Evolutionary conservation across 768 basidiomycete species (phyloP).

Genomic region (Auriscalpium vulgare): DNA sequence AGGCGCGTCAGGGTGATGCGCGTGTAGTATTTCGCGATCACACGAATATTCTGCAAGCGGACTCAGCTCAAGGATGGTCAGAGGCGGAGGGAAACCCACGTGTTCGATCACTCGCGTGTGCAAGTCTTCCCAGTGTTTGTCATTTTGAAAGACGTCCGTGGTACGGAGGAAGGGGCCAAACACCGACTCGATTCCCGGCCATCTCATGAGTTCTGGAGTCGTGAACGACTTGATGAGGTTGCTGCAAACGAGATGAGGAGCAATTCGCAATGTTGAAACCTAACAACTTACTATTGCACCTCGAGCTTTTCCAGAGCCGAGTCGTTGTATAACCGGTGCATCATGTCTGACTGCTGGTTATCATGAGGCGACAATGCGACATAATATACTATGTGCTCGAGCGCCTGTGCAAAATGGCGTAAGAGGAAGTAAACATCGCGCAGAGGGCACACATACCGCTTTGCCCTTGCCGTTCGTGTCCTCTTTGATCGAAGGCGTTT

Average conservation of each 20-base stretch:
- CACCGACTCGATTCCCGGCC: conserved; percentile 86
- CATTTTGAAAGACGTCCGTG: conserved; percentile 71
- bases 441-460: conserved; percentile 36
- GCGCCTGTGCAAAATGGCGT: conserved; percentile 43
- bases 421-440: too few species aligned
- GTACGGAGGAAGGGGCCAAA: conserved; percentile 80
- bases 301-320: conserved; percentile 75
- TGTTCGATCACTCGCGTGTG: conserved; percentile 96
- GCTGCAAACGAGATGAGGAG: conserved; percentile 34
- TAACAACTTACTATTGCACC: conserved; percentile 61
- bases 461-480: conserved; percentile 66
- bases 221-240: conserved; percentile 92
- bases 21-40: conserved; percentile 90
- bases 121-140: conserved; percentile 89
- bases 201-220: conserved; percentile 89
- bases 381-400: conserved; percentile 94
- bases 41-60: conserved; percentile 77
- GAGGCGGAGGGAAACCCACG: conserved; percentile 40
- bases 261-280: background rate
- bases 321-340: conserved; percentile 78
- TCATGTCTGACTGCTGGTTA: conserved; percentile 96
- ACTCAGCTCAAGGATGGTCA: background rate
- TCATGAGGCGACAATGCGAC: conserved; percentile 88
- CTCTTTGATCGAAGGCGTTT: conserved; percentile 88
- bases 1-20: conserved; percentile 81